phyloP scores from a whole-genome alignment of 352 stramenopile genomes.

The Phytopythium montanum region DNA sequence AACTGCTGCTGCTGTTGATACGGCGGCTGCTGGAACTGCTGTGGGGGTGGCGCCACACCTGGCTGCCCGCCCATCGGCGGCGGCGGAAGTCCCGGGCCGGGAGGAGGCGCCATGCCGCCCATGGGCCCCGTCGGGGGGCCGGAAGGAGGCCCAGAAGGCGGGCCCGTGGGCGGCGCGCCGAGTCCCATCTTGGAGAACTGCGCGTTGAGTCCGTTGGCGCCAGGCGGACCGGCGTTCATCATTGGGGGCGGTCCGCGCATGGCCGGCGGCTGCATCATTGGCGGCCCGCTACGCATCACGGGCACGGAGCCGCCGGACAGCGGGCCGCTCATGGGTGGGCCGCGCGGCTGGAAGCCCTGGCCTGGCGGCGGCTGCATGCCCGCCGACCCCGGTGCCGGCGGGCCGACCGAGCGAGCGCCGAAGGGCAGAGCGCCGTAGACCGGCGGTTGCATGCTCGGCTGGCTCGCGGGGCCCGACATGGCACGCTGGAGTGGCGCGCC shows the following conservation, averaged over 20 bases:
- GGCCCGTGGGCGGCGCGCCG: constrained; percentile 18
- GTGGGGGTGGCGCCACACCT: constrained; percentile 24
- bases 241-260: constrained; percentile 15
- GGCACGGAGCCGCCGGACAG: constrained; percentile 16
- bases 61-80: constrained; percentile 16
- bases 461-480: constrained; percentile 23
- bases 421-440: constrained; percentile 16
- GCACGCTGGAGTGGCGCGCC: constrained; percentile 20
- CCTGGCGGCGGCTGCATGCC: constrained; percentile 1
- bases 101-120: constrained; percentile 6
- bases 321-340: constrained; percentile 4
- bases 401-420: not conserved
- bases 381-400: not conserved
- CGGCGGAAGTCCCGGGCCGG: constrained; percentile 3
- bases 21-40: constrained; percentile 6
- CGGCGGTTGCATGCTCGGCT: constrained; percentile 22
- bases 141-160: constrained; percentile 17
- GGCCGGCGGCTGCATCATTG: constrained; percentile 9
- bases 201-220: constrained; percentile 34
- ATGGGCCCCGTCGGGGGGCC: constrained; percentile 22
- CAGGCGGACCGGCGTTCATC: constrained; percentile 14
- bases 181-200: constrained; percentile 76
- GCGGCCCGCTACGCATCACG: constrained; percentile 27
- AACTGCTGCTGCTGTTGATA: constrained; percentile 22
- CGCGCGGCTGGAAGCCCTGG: constrained; percentile 9